Conservation (phyloP, 2,329 filamentous ascomycete genomes). For the Setomelanomma holmii region DNA sequence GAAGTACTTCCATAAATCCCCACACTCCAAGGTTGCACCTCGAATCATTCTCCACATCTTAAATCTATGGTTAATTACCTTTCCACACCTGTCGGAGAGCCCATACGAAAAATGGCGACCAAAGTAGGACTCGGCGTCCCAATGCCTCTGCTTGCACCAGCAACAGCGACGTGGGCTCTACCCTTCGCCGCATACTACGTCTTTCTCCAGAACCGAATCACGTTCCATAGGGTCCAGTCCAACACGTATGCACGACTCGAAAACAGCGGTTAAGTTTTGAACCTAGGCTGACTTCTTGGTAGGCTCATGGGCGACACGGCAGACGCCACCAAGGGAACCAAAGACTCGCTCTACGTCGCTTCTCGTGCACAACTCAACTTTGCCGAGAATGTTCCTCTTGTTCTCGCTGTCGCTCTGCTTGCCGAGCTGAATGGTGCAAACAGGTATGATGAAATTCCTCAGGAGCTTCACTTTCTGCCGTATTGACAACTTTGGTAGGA, state of each 20-base stretch:
- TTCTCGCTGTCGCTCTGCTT: conserved; percentile 47
- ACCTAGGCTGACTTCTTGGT: no score
- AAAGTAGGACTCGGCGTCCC: conserved; percentile 44
- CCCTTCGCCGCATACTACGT: conserved; percentile 53
- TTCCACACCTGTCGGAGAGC: conserved; percentile 13
- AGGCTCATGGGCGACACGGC: conserved; percentile 34
- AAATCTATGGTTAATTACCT: conserved; percentile 21
- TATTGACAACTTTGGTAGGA: neutral
- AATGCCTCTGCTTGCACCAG: conserved; percentile 42
- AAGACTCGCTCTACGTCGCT: conserved; percentile 46
- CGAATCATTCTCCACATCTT: neutral
- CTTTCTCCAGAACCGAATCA: conserved; percentile 51
- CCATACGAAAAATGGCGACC: conserved; percentile 27
- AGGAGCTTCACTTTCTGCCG: neutral
- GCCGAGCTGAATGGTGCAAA: conserved; percentile 56
- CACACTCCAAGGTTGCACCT: neutral
- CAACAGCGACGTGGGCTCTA: conserved; percentile 49
- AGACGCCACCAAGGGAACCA: conserved; percentile 16
- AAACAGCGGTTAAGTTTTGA: no score
- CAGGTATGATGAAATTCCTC: conserved; percentile 20
- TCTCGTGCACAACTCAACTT: conserved; percentile 52
- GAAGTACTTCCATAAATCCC: neutral
- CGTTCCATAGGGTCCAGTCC: conserved; percentile 40
- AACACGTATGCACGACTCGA: conserved; percentile 42
- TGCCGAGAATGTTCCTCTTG: conserved; percentile 53